Evolutionary conservation across 2,329 filamentous ascomycete genomes (phyloP).

Genomic region (Cladosporium colombiae): DNA sequence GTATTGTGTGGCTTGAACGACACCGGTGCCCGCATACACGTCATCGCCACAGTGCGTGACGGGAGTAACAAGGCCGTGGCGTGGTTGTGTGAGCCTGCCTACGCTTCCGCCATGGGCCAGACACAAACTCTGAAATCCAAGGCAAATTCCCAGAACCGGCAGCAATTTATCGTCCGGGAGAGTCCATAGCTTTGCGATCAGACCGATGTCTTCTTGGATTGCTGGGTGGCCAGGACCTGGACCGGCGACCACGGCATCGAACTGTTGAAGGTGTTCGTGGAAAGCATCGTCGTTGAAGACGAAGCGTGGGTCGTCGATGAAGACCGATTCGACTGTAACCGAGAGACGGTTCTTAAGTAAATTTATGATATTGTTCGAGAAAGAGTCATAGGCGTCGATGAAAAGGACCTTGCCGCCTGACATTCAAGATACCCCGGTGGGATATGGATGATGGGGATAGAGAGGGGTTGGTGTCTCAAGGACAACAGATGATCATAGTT

Average conservation of each 20-base stretch:
- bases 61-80: constrained; percentile 77
- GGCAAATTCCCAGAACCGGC: constrained; percentile 83
- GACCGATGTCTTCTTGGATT: constrained; percentile 72
- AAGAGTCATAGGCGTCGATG: constrained; percentile 95
- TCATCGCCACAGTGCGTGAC: constrained; percentile 63
- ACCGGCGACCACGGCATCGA: constrained; percentile 85
- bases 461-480: neutral
- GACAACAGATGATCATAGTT: constrained; percentile 4
- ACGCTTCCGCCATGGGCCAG: constrained; percentile 68
- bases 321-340: constrained; percentile 61
- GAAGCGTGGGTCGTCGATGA: constrained; percentile 59
- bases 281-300: constrained; percentile 41
- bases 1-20: constrained; percentile 73
- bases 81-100: constrained; percentile 66
- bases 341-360: constrained; percentile 69
- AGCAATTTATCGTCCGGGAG: constrained; percentile 60
- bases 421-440: constrained; percentile 24
- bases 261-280: constrained; percentile 54
- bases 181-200: constrained; percentile 76
- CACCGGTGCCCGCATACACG: constrained; percentile 64
- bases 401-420: constrained; percentile 63
- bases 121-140: constrained; percentile 84
- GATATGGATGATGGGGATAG: neutral
- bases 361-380: constrained; percentile 90
- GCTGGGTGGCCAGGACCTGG: constrained; percentile 85